Evolutionary conservation across 2,329 filamentous ascomycete species (phyloP).

Genomic region (Cyphellophora europaea): DNA sequence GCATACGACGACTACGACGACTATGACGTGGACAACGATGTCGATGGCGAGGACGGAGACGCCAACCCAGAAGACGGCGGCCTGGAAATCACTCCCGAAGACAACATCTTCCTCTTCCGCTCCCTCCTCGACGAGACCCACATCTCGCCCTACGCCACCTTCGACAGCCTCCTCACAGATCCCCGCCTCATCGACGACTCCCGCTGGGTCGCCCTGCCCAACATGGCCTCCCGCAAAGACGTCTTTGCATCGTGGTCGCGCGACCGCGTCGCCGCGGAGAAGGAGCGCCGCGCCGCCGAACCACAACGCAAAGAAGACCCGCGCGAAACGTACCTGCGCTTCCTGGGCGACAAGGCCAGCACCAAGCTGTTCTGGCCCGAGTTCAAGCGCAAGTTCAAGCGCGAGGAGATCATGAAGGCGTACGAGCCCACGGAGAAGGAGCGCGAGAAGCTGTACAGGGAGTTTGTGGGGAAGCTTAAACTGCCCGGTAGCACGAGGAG

Average conservation of each 20-base stretch:
- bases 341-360: constrained; percentile 72
- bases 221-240: constrained; percentile 71
- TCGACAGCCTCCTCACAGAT: constrained; percentile 82
- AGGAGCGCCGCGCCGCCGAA: constrained; percentile 33
- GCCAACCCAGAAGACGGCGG: constrained; percentile 61
- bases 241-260: constrained; percentile 78
- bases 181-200: constrained; percentile 74
- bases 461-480: constrained; percentile 37
- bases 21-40: constrained; percentile 66
- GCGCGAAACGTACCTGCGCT: constrained; percentile 67
- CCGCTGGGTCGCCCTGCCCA: constrained; percentile 74
- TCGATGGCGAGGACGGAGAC: constrained; percentile 33
- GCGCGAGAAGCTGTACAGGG: constrained; percentile 39
- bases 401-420: constrained; percentile 62
- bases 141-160: constrained; percentile 81
- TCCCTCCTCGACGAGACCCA: constrained; percentile 74
- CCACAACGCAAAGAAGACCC: constrained; percentile 67
- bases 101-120: constrained; percentile 69
- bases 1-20: constrained; percentile 68
- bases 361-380: constrained; percentile 96
- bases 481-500: constrained; percentile 35
- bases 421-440: constrained; percentile 36
- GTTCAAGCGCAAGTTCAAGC: constrained; percentile 84
- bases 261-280: constrained; percentile 66
- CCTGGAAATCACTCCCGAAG: constrained; percentile 60